A percentile compares a stretch with the other conserved stretches of the same genome.
These are phyloP conservation scores for Fusarium acutatum DNA, from an alignment of 2,329 filamentous ascomycete species.

Conservation along the genomic window DNA sequence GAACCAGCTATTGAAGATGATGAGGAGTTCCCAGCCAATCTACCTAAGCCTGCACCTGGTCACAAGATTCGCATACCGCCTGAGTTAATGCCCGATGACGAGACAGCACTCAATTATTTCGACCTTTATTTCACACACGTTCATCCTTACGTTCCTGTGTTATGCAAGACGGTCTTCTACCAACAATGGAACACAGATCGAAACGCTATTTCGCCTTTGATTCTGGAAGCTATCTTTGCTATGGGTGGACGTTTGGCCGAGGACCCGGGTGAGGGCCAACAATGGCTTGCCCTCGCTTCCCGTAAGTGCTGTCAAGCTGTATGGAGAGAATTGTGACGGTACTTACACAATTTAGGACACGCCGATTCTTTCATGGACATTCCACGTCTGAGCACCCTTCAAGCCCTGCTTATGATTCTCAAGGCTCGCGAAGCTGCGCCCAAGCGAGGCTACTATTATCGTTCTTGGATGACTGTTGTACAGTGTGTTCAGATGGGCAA, in stretches of 20 bases:
- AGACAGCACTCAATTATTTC: conserved; percentile 84
- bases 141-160: conserved; percentile 90
- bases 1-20: conserved; percentile 75
- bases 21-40: conserved; percentile 75
- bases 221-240: conserved; percentile 91
- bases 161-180: conserved; percentile 84
- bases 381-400: conserved; percentile 88
- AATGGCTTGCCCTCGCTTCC: conserved; percentile 91
- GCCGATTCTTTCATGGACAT: conserved; percentile 94
- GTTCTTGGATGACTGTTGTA: conserved; percentile 96
- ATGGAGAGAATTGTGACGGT: not conserved
- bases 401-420: conserved; percentile 85
- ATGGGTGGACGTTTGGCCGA: conserved; percentile 86
- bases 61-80: conserved; percentile 87
- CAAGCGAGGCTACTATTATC: conserved; percentile 94
- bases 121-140: conserved; percentile 90
- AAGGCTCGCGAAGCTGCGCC: conserved; percentile 93
- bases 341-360: conserved; percentile 68
- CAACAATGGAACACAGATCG: conserved; percentile 88
- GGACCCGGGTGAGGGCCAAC: conserved; percentile 83
- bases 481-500: conserved; percentile 93
- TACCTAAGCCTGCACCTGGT: conserved; percentile 76
- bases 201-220: conserved; percentile 85
- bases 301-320: conserved; percentile 59
- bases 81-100: conserved; percentile 90